These are phyloP conservation scores for Phytomonas sp. DNA, from an alignment of 208 protist genomes.

Conservation along the genomic window DNA sequence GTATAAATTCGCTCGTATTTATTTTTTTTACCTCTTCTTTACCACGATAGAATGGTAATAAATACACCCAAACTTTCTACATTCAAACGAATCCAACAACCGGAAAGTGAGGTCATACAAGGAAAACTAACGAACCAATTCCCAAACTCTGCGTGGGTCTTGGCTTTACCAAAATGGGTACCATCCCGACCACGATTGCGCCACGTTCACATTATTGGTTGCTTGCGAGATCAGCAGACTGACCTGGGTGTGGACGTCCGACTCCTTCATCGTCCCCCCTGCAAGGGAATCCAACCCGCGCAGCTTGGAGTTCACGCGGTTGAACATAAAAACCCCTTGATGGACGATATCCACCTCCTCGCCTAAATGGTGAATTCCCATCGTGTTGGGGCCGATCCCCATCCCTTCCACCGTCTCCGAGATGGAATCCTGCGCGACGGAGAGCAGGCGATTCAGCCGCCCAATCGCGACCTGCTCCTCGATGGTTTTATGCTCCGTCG, in stretches of 20 bases:
- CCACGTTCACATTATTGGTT: slow-evolving; percentile 76
- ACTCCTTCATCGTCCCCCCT: slow-evolving; percentile 16
- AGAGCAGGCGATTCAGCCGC: not conserved
- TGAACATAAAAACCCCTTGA: slow-evolving; percentile 75
- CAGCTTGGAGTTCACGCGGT: slow-evolving; percentile 76
- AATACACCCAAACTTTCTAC: not conserved
- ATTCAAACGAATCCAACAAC: not conserved
- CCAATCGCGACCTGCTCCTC: slow-evolving; percentile 38
- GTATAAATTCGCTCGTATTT: slow-evolving; percentile 5
- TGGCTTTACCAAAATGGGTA: slow-evolving; percentile 79
- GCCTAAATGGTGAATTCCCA: slow-evolving; percentile 34
- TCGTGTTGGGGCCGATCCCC: slow-evolving; percentile 19
- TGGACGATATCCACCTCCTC: slow-evolving; percentile 76
- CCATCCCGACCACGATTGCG: slow-evolving; percentile 88
- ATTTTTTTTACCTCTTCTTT: slow-evolving; percentile 8
- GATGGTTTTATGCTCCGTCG: slow-evolving; percentile 63
- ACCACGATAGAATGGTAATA: slow-evolving; percentile 2
- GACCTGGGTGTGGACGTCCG: slow-evolving; percentile 74
- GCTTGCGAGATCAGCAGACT: slow-evolving; percentile 75
- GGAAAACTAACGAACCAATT: not conserved
- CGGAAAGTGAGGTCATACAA: not conserved
- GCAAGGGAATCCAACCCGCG: slow-evolving; percentile 68
- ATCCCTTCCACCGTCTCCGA: slow-evolving; percentile 16
- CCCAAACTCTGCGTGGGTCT: not conserved
- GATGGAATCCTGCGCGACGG: not conserved